Percentiles rank a stretch among this genome's conserved stretches.
phyloP scores from a whole-genome alignment of 805 yeast genomes.

The Lipomyces starkeyi region DNA sequence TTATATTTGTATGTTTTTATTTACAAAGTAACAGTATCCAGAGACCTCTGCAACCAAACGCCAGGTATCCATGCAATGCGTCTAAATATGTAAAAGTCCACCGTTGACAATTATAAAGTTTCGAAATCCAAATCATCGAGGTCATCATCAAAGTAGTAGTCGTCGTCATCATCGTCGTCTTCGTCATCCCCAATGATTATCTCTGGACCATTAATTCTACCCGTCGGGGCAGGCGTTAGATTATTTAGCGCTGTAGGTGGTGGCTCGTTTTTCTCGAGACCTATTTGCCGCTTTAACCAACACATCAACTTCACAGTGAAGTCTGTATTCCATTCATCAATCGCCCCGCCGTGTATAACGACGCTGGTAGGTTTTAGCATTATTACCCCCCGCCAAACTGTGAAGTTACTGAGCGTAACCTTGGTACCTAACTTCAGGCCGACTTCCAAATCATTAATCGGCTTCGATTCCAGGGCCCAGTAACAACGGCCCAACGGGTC shows the following conservation, averaged over 20 bases:
- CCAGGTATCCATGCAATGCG: background rate
- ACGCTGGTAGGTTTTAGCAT: slow-evolving; percentile 23
- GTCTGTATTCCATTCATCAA: slow-evolving; percentile 28
- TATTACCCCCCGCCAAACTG: slow-evolving; percentile 23
- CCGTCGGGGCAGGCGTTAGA: background rate
- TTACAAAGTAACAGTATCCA: background rate
- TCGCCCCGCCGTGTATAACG: slow-evolving; percentile 28
- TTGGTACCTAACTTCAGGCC: slow-evolving; percentile 31
- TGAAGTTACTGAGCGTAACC: slow-evolving; percentile 14
- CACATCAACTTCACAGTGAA: slow-evolving; percentile 10
- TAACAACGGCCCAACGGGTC: slow-evolving; percentile 28
- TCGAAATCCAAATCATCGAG: slow-evolving; percentile 17
- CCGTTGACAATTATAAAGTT: background rate
- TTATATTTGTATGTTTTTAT: background rate
- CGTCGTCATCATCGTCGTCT: slow-evolving; percentile 11
- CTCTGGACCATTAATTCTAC: background rate
- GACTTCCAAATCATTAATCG: slow-evolving; percentile 24
- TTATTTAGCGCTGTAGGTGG: background rate
- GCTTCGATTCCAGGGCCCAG: slow-evolving; percentile 30
- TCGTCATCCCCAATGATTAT: background rate
- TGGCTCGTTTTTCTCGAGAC: background rate
- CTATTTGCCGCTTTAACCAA: slow-evolving; percentile 1
- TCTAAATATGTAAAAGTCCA: no score
- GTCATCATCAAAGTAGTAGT: slow-evolving; percentile 5
- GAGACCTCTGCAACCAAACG: background rate